Percentiles rank a stretch among this genome's conserved stretches.
phyloP scores from a whole-genome alignment of 108 stramenopile species.

The Cyclotella choctawhatcheeana region DNA sequence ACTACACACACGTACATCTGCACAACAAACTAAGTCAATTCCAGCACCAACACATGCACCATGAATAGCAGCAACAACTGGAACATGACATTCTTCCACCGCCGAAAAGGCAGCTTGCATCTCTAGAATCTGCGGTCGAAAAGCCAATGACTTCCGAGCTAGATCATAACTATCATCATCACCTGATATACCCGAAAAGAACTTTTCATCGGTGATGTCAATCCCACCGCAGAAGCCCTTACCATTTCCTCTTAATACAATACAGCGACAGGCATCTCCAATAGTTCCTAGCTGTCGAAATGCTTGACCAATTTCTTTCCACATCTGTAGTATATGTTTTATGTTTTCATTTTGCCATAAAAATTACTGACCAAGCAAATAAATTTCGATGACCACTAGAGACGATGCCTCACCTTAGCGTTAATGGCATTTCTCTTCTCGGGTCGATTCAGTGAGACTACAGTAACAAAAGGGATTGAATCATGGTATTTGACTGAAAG shows the following conservation, averaged over 20 bases:
- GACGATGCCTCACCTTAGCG: constrained; percentile 43
- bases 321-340: constrained; percentile 61
- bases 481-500: constrained; percentile 30
- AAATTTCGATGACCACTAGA: no score
- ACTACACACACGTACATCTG: constrained; percentile 72
- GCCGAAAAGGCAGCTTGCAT: constrained; percentile 82
- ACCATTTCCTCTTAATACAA: constrained; percentile 67
- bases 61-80: constrained; percentile 79
- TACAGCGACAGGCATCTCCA: constrained; percentile 68
- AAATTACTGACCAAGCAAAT: no score
- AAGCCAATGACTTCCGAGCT: constrained; percentile 67
- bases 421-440: constrained; percentile 77
- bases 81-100: constrained; percentile 77
- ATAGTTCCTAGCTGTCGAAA: constrained; percentile 56
- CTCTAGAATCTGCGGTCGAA: constrained; percentile 65
- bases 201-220: constrained; percentile 63
- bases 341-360: no score
- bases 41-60: constrained; percentile 83
- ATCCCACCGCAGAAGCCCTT: constrained; percentile 80
- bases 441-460: constrained; percentile 62
- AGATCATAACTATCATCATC: constrained; percentile 37
- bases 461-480: constrained; percentile 51
- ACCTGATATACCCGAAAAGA: constrained; percentile 41
- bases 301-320: constrained; percentile 75
- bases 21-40: constrained; percentile 67